Evolutionary conservation across 768 basidiomycete species (phyloP), one percentile per base, ranked within the genome.

Genomic region (Tylopilus sp.): DNA sequence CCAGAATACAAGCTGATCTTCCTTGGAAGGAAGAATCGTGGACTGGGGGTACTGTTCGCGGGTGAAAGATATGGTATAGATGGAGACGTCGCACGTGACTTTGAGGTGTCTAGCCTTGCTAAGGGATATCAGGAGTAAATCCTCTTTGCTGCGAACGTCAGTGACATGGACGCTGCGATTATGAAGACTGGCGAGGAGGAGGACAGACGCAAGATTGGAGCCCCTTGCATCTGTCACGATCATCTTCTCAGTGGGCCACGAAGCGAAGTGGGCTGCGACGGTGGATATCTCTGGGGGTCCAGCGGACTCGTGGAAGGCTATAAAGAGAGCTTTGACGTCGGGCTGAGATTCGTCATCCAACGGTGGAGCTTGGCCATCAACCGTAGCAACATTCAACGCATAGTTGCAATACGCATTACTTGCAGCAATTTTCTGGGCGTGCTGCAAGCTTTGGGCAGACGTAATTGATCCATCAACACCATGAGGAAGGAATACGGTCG

Each of bases 61-160:
- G 3, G 81, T 82, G 75, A 92, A 95, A 82, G 97, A 98, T 48
- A 99, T 74, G 17, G 91, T 81, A 71, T 89, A 98, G 45, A 98
- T 80, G 14, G 94, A 86, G 29, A 97, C 92, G 61, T 99, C 97
- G 70, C 96, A 98, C 4, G 96, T 98, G 45, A 98, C 96, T 63
- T 91, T 89, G 62, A 98, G 81, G 13, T 89, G 78, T 75, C 93
- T 95, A 37, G 87, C 86, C 75, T 99, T 99, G 80, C 92, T 94
- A 34, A 99, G 78, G 3, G 89, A 86, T 66, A 99, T 98, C 53
- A 99, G 74, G 28, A 88, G 76, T 44, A 99, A 76, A 64, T 98
- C 97, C 50, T 95, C 92, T 59, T 82, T 80, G 56, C 79, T 87
- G 56, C 85, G 85, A 29, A 98, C 91, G 62, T 95, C 89, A 10